Evolutionary conservation across 164 flowering plant genomes (phyloP).

Genomic region (Litsea cubeba): DNA sequence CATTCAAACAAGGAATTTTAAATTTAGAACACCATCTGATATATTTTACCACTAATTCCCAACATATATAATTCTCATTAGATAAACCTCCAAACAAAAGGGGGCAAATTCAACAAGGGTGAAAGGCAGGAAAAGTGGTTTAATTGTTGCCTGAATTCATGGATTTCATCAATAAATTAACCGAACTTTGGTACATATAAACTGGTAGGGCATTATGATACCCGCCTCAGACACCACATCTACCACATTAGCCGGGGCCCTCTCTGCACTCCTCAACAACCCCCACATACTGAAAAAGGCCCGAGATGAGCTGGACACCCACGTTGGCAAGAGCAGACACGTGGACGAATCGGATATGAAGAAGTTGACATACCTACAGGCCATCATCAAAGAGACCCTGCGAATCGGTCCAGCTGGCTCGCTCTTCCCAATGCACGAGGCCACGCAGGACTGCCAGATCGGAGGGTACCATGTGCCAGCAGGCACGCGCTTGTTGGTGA

Average conservation of each 20-base stretch:
- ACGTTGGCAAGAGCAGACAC: conserved; percentile 29
- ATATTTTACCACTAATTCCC: too few relatives aligned
- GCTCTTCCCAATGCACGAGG: neutral
- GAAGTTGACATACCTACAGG: neutral
- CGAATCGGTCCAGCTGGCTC: neutral
- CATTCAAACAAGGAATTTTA: too few relatives aligned
- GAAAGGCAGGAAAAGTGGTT: too few relatives aligned
- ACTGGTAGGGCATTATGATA: too few relatives aligned
- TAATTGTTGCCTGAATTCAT: too few relatives aligned
- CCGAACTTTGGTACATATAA: too few relatives aligned
- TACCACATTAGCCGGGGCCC: conserved; percentile 11
- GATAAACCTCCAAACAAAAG: too few relatives aligned
- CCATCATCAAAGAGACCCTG: conserved; percentile 3
- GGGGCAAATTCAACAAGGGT: too few relatives aligned
- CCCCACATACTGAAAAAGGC: neutral
- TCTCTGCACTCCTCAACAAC: conserved; percentile 31
- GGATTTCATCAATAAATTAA: too few relatives aligned
- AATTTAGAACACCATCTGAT: too few relatives aligned
- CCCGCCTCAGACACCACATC: too few relatives aligned
- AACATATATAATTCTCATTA: too few relatives aligned
- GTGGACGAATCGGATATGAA: conserved; percentile 13
- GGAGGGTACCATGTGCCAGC: conserved; percentile 4
- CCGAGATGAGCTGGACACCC: conserved; percentile 10
- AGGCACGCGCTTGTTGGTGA: conserved; percentile 1
- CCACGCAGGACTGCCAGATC: conserved; percentile 3